Conservation (phyloP, 1,284 basidiomycete species). For the Ustilago hordei region DNA sequence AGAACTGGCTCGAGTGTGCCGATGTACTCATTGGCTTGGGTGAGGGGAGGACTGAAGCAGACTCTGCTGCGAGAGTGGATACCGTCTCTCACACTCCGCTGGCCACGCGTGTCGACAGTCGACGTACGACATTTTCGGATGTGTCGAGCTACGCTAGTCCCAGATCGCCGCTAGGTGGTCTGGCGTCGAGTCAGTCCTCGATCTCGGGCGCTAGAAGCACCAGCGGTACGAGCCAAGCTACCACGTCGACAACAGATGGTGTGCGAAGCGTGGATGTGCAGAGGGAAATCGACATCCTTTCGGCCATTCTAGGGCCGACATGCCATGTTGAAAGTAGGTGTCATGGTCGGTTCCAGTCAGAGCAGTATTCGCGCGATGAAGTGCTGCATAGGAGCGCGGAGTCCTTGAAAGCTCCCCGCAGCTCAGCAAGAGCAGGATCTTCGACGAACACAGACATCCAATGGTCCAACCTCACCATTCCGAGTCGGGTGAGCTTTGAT, state of each 20-base stretch:
- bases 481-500: constrained; percentile 10
- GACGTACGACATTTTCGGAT: constrained; percentile 29
- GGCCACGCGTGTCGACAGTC: constrained; percentile 16
- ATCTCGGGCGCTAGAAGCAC: constrained; percentile 25
- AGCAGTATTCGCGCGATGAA: constrained; percentile 26
- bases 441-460: background rate
- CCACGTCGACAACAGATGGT: constrained; percentile 30
- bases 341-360: constrained; percentile 36
- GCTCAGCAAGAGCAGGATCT: background rate
- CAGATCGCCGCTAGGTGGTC: constrained; percentile 24
- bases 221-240: constrained; percentile 38
- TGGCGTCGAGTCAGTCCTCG: constrained; percentile 14
- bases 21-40: constrained; percentile 59
- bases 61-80: constrained; percentile 42
- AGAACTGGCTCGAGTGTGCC: constrained; percentile 59
- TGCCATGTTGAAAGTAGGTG: constrained; percentile 17
- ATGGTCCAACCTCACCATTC: constrained; percentile 11
- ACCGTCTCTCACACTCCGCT: constrained; percentile 47
- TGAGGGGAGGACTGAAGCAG: constrained; percentile 49
- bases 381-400: constrained; percentile 2
- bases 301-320: constrained; percentile 48
- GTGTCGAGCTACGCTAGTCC: constrained; percentile 16
- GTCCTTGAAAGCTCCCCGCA: background rate
- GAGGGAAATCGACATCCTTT: constrained; percentile 60
- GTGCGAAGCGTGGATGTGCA: constrained; percentile 46